phyloP scores from a whole-genome alignment of 2,329 filamentous ascomycete species.

The Furcasterigmium sp. region DNA sequence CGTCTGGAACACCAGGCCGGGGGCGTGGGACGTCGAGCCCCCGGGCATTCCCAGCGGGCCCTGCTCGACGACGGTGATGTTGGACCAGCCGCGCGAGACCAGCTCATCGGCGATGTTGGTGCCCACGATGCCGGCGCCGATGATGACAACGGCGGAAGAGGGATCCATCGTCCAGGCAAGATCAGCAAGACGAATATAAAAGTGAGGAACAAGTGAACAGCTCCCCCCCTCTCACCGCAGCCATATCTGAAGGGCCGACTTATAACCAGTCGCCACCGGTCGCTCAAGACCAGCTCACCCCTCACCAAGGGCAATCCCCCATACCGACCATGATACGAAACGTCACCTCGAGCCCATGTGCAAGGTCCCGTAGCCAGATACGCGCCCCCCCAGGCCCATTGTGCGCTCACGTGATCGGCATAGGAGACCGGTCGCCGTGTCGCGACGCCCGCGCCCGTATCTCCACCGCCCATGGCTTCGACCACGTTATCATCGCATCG shows the following conservation, averaged over 20 bases:
- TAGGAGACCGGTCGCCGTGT: conserved; percentile 8
- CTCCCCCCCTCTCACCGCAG: no score
- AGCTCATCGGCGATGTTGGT: conserved; percentile 61
- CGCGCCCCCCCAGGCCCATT: no score
- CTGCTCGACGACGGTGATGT: conserved; percentile 62
- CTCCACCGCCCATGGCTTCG: no score
- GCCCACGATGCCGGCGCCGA: conserved; percentile 60
- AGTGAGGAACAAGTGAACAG: no score
- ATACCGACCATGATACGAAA: no score
- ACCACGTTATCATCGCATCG: no score
- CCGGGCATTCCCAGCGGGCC: conserved; percentile 58
- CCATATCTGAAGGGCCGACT: background rate
- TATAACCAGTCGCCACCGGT: background rate
- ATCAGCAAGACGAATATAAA: background rate
- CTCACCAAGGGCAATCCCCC: no score
- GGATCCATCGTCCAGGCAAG: conserved; percentile 19
- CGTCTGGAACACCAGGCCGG: conserved; percentile 60
- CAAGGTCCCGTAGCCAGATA: no score
- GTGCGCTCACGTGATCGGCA: conserved; percentile 17
- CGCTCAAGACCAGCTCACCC: background rate
- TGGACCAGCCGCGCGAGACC: conserved; percentile 53
- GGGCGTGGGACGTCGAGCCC: conserved; percentile 61
- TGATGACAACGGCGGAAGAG: conserved; percentile 47
- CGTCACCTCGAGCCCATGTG: no score
- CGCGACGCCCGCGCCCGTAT: background rate